Evolutionary conservation across 257 asterid genomes (phyloP).

Genomic region (Gentiana macrophylla): DNA sequence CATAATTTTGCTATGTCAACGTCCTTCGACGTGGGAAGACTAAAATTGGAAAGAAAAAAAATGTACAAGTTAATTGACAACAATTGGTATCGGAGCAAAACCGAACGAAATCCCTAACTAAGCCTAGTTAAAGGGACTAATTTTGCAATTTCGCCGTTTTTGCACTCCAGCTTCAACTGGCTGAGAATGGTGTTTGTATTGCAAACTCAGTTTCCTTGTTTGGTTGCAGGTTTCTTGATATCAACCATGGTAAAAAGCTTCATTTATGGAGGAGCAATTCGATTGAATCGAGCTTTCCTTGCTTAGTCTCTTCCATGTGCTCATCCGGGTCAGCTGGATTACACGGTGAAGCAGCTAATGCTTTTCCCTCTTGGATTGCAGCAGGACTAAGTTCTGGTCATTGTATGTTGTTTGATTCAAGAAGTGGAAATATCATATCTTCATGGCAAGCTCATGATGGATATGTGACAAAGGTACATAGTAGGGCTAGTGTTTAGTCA

Average conservation of each 20-base stretch:
- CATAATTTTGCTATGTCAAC: too few relatives aligned
- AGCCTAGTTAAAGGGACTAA: too few relatives aligned
- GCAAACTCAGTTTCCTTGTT: background rate
- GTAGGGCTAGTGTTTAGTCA: too few relatives aligned
- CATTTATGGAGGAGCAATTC: slow-evolving; percentile 83
- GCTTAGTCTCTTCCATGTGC: slow-evolving; percentile 83
- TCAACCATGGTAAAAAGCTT: slow-evolving; percentile 79
- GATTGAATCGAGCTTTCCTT: slow-evolving; percentile 57
- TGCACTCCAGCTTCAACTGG: too few relatives aligned
- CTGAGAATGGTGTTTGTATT: background rate
- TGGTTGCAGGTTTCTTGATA: slow-evolving; percentile 73
- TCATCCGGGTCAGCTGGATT: slow-evolving; percentile 48
- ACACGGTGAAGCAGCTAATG: slow-evolving; percentile 26
- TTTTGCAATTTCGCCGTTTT: too few relatives aligned
- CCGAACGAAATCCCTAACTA: too few relatives aligned
- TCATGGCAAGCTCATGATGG: slow-evolving; percentile 99
- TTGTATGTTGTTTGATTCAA: slow-evolving; percentile 78
- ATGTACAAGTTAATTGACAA: too few relatives aligned
- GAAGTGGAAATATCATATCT: slow-evolving; percentile 71
- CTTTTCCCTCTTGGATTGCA: slow-evolving; percentile 84
- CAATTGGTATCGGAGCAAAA: too few relatives aligned
- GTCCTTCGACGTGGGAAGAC: too few relatives aligned
- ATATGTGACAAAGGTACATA: slow-evolving; percentile 80
- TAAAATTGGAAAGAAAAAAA: too few relatives aligned
- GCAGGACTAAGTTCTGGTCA: slow-evolving; percentile 79